Conservation (phyloP, 2,329 filamentous ascomycete genomes). For the Pezicula radicicola region DNA sequence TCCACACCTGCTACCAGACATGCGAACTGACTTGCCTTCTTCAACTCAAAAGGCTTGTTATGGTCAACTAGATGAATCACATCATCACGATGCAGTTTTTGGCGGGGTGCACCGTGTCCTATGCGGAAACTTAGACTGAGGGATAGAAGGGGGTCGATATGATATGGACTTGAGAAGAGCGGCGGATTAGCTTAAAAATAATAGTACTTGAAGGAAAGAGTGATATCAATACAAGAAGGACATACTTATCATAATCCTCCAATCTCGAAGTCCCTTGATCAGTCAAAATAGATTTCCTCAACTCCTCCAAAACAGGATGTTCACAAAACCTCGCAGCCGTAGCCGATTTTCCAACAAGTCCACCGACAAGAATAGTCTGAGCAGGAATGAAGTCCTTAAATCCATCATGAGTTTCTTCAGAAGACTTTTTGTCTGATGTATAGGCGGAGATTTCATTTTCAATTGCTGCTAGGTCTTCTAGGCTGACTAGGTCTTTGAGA, state of each 20-base stretch:
- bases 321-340: constrained; percentile 22
- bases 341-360: constrained; percentile 28
- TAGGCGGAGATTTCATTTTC: too few species aligned
- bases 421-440: too few species aligned
- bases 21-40: constrained; percentile 21
- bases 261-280: constrained; percentile 19
- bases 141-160: constrained; percentile 21
- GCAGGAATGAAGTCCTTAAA: constrained; percentile 19
- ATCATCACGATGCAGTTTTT: constrained; percentile 29
- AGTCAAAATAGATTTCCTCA: constrained; percentile 22
- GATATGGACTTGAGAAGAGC: too few species aligned
- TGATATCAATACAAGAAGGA: too few species aligned
- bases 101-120: constrained; percentile 26
- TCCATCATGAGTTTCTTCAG: background rate
- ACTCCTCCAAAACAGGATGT: constrained; percentile 18
- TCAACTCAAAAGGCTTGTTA: constrained; percentile 3
- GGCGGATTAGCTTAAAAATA: too few species aligned
- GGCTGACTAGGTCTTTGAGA: constrained; percentile 27
- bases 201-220: too few species aligned
- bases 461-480: constrained; percentile 5
- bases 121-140: constrained; percentile 27
- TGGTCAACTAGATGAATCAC: constrained; percentile 28
- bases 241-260: constrained; percentile 12
- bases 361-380: constrained; percentile 23
- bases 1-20: constrained; percentile 27